Conservation (phyloP, 2,329 filamentous ascomycete species). For the Beauveria asiatica region DNA sequence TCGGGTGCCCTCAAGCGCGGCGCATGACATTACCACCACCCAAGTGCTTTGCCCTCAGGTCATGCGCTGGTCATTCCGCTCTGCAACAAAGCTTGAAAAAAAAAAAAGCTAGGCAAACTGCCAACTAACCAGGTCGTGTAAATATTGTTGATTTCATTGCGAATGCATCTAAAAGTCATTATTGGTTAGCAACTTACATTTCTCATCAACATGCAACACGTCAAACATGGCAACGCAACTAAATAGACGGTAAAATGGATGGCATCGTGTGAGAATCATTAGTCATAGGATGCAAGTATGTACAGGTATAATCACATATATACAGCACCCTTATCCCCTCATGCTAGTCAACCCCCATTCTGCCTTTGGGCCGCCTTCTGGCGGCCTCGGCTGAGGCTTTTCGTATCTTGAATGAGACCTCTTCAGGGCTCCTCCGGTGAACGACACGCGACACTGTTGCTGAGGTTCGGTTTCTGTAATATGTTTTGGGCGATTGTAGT, state of each 20-base stretch:
- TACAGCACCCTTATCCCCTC: slow-evolving; percentile 27
- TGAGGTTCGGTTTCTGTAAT: slow-evolving; percentile 21
- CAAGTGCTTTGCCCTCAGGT: neutral
- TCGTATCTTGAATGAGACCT: slow-evolving; percentile 37
- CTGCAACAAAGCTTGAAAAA: neutral
- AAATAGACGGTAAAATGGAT: neutral
- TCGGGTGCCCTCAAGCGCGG: neutral
- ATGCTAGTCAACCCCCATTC: slow-evolving; percentile 33
- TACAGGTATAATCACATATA: slow-evolving; percentile 31
- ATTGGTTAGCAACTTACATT: neutral
- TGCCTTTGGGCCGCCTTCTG: slow-evolving; percentile 32
- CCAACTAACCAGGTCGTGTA: neutral
- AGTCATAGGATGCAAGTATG: slow-evolving; percentile 31
- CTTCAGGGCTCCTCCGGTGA: slow-evolving; percentile 38
- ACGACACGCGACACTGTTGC: slow-evolving; percentile 18
- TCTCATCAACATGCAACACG: neutral
- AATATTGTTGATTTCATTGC: neutral
- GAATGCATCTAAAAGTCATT: neutral
- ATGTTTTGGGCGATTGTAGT: slow-evolving; percentile 28
- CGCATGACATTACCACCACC: neutral
- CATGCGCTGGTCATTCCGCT: neutral
- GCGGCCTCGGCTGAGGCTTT: slow-evolving; percentile 34
- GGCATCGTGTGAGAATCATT: slow-evolving; percentile 17
- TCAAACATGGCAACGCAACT: neutral
- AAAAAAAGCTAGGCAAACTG: neutral